phyloP scores from a whole-genome alignment of 257 asterid species.

The Henckelia pumila region DNA sequence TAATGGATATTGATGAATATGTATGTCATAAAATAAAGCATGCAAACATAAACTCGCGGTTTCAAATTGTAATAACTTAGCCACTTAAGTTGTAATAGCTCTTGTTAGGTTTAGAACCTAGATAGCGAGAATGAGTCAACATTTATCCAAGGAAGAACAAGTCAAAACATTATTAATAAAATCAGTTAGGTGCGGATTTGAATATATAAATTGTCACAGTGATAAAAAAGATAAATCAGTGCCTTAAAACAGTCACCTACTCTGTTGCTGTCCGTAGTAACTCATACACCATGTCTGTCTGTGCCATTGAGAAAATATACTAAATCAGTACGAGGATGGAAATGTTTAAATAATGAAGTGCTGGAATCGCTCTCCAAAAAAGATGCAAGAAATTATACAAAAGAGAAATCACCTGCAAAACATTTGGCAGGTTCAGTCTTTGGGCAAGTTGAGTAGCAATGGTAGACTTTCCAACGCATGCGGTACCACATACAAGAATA shows the following conservation, averaged over 20 bases:
- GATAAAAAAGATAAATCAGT: conserved; percentile 5
- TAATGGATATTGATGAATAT: neutral
- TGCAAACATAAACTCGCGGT: neutral
- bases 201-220: conserved; percentile 15
- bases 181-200: conserved; percentile 4
- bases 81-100: neutral
- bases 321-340: conserved; percentile 25
- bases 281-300: conserved; percentile 99
- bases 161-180: conserved; percentile 16
- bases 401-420: conserved; percentile 64
- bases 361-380: conserved; percentile 11
- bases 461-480: conserved; percentile 97
- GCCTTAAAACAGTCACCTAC: conserved; percentile 47
- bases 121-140: conserved; percentile 15
- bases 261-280: conserved; percentile 95
- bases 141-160: conserved; percentile 16
- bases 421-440: conserved; percentile 94
- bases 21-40: neutral
- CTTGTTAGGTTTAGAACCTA: neutral
- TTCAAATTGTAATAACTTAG: neutral
- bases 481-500: conserved; percentile 99
- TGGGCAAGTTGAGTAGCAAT: conserved; percentile 99
- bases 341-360: conserved; percentile 11
- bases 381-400: conserved; percentile 22
- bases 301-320: conserved; percentile 34